Base-by-base conservation (phyloP, 2,329 filamentous ascomycete species). In the Cytospora chrysosperma region DNA sequence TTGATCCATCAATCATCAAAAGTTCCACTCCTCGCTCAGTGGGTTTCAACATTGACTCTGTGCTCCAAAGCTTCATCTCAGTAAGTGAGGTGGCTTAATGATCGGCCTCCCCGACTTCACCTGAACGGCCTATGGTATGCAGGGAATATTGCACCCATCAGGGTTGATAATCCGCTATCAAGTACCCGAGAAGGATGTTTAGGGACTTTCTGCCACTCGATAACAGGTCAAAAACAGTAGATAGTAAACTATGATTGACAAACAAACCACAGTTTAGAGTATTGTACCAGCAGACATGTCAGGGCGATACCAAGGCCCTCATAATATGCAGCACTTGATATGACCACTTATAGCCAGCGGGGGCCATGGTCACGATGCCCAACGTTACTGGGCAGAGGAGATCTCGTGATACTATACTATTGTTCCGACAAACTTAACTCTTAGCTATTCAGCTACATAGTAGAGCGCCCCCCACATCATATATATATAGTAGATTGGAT, bases 401-500 rank as follows among this genome's bases (percentile, higher is more conserved):
- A 28, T 43, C 62, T 53, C 59, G 59, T 67, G 62, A 65, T 58
- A 21, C n/a, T 12, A 12, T 9, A 13, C 13, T 34, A 21, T 9
- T 47, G 21, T 40, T n/a, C 37, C 37, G 37, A 40, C 37, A 40
- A 40, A 4, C 32, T 40, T 19, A 24, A 50, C 56, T 32, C 37
- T 51, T 13, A 34, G 32, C 32, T 34, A 34, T 15, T 2, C 30
- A 49, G 34, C 26, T 59, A 63, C 30, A 53, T 59, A 65, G 49
- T 59, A 60, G 59, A 56, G 56, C 30, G 30, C 30, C 40, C 59
- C 59, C 63, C 63, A 65, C 60, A 63, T 55, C 50, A 34, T 12
- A 26, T 4, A 26, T 7, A 17, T 19, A 40, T 17, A 17, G 17
- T 19, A 19, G 37, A 40, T 40, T 40, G 17, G 37, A 19, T 40